Conservation (phyloP, 345 rosid species). For the Gossypium ekmanianum region DNA sequence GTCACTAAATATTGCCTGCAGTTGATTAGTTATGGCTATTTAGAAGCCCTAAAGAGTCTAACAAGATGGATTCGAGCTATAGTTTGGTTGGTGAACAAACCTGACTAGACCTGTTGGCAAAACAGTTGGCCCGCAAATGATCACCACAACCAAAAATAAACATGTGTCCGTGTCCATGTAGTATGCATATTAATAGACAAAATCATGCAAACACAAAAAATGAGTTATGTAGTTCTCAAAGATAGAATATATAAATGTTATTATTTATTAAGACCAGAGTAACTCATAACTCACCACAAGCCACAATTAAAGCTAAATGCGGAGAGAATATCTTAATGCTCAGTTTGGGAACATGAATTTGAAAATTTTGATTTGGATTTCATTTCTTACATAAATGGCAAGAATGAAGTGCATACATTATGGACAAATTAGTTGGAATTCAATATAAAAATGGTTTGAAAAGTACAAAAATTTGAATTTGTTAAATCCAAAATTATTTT, state of each 20-base stretch:
- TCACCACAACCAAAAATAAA: background rate
- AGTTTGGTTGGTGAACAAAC: background rate
- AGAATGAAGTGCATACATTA: no score
- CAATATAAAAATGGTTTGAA: no score
- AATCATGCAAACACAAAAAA: background rate
- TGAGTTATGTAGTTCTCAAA: background rate
- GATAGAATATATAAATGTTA: background rate
- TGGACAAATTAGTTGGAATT: no score
- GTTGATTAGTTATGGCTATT: background rate
- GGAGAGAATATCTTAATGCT: background rate
- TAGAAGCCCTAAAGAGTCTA: slow-evolving; percentile 9
- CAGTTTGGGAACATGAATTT: no score
- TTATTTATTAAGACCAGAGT: background rate
- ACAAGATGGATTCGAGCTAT: background rate
- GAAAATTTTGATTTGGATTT: no score
- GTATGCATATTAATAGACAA: background rate
- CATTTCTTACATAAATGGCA: no score
- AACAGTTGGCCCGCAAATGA: background rate
- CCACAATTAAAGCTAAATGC: background rate
- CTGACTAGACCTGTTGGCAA: background rate
- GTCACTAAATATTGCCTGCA: background rate
- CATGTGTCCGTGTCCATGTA: background rate
- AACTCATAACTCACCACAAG: background rate
- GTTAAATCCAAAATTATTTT: no score
- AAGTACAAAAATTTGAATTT: no score